Conservation (phyloP, 2,329 filamentous ascomycete genomes). For the Curvularia eragrostidis region DNA sequence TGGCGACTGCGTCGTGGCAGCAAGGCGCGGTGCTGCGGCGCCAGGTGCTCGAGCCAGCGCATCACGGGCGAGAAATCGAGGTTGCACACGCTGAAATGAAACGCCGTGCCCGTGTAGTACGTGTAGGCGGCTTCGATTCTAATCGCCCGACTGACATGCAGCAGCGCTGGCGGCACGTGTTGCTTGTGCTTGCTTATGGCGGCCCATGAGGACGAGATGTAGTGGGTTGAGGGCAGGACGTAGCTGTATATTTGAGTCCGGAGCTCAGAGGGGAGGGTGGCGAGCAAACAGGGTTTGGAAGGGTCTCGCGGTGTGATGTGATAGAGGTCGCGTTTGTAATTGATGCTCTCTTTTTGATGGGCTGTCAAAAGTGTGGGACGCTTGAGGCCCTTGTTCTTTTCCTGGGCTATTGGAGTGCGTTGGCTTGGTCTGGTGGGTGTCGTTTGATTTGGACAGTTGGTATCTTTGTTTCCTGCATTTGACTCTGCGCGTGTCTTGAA, state of each 20-base stretch:
- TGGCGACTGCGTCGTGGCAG: constrained; percentile 9
- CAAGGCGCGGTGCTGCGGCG: constrained; percentile 23
- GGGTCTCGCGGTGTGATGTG: constrained; percentile 6
- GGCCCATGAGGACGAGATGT: constrained; percentile 1
- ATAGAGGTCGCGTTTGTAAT: constrained; percentile 11
- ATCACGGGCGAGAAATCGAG: constrained; percentile 24
- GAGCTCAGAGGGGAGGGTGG: constrained; percentile 12
- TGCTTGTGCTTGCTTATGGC: background rate
- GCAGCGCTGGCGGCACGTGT: constrained; percentile 9
- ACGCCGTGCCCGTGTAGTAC: constrained; percentile 31
- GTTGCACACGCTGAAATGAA: constrained; percentile 25
- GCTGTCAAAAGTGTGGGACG: constrained; percentile 13
- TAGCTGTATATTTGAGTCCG: constrained; percentile 14
- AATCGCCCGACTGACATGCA: constrained; percentile 34
- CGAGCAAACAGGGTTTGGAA: constrained; percentile 7
- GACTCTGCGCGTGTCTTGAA: background rate
- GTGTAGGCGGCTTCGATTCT: constrained; percentile 38
- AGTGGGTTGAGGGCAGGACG: constrained; percentile 12
- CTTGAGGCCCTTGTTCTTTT: constrained; percentile 9
- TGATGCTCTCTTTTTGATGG: constrained; percentile 4
- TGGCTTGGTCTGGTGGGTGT: background rate
- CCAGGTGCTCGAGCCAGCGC: constrained; percentile 26
- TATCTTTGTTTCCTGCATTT: background rate
- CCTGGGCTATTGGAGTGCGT: background rate
- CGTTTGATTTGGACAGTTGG: background rate